phyloP scores from a whole-genome alignment of 2,329 filamentous ascomycete species.

The Aureobasidium subglaciale region DNA sequence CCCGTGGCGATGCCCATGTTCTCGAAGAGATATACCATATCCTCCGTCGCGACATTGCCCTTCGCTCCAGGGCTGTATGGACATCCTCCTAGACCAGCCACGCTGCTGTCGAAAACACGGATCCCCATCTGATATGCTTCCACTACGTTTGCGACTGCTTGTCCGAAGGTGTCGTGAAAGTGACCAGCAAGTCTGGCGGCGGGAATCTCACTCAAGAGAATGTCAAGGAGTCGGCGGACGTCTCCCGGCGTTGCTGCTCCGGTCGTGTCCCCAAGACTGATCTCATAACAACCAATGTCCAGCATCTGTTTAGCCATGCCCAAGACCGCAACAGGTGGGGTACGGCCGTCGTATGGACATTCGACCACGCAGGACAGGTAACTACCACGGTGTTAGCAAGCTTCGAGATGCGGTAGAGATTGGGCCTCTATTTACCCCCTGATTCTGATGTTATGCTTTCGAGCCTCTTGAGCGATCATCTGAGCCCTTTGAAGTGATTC shows the following conservation, averaged over 20 bases:
- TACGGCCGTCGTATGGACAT: conserved; percentile 65
- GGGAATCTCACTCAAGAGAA: conserved; percentile 60
- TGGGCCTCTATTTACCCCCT: conserved; percentile 52
- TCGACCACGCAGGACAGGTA: conserved; percentile 76
- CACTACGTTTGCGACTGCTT: conserved; percentile 72
- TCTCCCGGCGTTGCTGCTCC: conserved; percentile 78
- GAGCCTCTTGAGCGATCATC: conserved; percentile 62
- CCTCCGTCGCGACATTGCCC: conserved; percentile 79
- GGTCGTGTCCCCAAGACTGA: conserved; percentile 82
- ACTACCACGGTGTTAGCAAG: neutral
- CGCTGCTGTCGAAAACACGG: conserved; percentile 69
- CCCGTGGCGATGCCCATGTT: conserved; percentile 69
- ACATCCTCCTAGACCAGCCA: conserved; percentile 75
- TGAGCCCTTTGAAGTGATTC: conserved; percentile 64
- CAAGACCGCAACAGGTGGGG: conserved; percentile 48
- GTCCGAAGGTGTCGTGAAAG: conserved; percentile 83
- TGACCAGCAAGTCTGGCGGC: conserved; percentile 69
- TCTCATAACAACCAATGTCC: conserved; percentile 83
- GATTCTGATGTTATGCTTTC: conserved; percentile 58
- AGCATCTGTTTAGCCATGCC: conserved; percentile 58
- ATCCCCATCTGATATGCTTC: conserved; percentile 71
- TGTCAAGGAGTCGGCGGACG: conserved; percentile 57
- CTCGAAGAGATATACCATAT: conserved; percentile 69
- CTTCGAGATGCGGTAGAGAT: no score
- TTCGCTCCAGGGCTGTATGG: conserved; percentile 80